Evolutionary conservation across 805 yeast species (phyloP).

Genomic region (Lipomyces sp.): DNA sequence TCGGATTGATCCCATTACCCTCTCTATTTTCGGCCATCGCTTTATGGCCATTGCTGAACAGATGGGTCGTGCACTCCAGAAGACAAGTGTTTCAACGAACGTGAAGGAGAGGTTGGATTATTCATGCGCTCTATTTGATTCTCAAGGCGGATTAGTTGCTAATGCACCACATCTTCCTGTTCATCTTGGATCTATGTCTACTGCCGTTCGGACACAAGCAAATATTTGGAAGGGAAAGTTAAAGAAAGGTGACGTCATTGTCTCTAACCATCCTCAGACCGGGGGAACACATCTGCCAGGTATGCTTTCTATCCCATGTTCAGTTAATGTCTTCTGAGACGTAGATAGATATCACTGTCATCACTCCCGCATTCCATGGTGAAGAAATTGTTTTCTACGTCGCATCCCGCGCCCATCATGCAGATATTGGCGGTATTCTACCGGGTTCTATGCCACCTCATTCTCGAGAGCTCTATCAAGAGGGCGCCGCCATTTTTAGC

Average conservation of each 20-base stretch:
- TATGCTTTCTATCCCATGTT: slow-evolving; percentile 5
- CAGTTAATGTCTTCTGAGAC: slow-evolving; percentile 42
- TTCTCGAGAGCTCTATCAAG: slow-evolving; percentile 81
- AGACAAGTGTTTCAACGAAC: slow-evolving; percentile 80
- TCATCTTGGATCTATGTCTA: slow-evolving; percentile 84
- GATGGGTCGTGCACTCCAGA: slow-evolving; percentile 80
- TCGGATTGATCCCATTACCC: slow-evolving; percentile 67
- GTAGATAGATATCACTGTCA: slow-evolving; percentile 80
- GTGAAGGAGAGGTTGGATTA: slow-evolving; percentile 84
- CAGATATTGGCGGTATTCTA: slow-evolving; percentile 89
- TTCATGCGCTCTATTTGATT: slow-evolving; percentile 81
- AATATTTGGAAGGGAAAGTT: slow-evolving; percentile 66
- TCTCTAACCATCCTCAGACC: slow-evolving; percentile 78
- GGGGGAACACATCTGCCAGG: slow-evolving; percentile 85
- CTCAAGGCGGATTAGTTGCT: slow-evolving; percentile 78
- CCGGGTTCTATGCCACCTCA: slow-evolving; percentile 97
- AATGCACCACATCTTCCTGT: slow-evolving; percentile 91
- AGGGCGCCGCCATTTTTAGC: slow-evolving; percentile 86
- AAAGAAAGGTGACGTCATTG: slow-evolving; percentile 73
- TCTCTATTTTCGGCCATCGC: slow-evolving; percentile 80
- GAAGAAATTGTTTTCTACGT: slow-evolving; percentile 76
- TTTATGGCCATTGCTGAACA: slow-evolving; percentile 92
- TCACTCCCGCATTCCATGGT: slow-evolving; percentile 77
- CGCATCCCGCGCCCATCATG: slow-evolving; percentile 95
- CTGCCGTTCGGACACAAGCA: slow-evolving; percentile 72